Evolutionary conservation across 768 basidiomycete genomes (phyloP), one percentile per base, ranked within the genome.

Genomic region (Panaeolus papilionaceus): DNA sequence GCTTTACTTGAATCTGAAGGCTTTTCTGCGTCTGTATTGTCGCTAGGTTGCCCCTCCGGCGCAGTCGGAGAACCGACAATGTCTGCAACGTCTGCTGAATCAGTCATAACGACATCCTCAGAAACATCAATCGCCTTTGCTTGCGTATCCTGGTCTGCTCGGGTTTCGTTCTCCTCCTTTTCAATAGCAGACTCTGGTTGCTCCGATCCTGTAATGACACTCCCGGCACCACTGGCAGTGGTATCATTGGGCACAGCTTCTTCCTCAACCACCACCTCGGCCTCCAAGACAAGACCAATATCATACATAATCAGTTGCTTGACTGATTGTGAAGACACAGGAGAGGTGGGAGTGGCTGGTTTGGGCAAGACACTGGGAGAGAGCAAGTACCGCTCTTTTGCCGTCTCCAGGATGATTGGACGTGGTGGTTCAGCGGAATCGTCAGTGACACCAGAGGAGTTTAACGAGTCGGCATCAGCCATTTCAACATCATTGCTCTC

Each of bases 361-460:
- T 58, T 58, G 37, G 71, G 14, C 33, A 67, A 28, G 28, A 70
- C 47, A n/a, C 75, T 78, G 16, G 79, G 79, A 26, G 80, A 77
- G 42, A 83, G 73, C 28, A 81, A 67, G 38, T 84, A 84, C 28
- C 77, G 76, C 65, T 84, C 81, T 65, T 82, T 82, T 5, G 73
- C 70, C 3, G 82, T 82, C 71, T 84, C 82, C 3, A 84, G 73
- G 10, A 81, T 78, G 47, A 83, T 73, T 8, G 77, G 72, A 49
- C 78, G 71, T 54, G 61, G 64, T 18, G 64, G 67, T 37, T 63
- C 62, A 12, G 61, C 62, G 16, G 38, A 64, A 16, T 69, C 38
- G 20, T 20, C 14, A 28, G 61, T 9, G 16, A n/a, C 10, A 23
- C 20, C 37, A 33, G 45, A 47, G 7, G 42, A n/a, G 20, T 68